Base-by-base conservation (phyloP, 768 basidiomycete species). In the Suillus luteus region DNA sequence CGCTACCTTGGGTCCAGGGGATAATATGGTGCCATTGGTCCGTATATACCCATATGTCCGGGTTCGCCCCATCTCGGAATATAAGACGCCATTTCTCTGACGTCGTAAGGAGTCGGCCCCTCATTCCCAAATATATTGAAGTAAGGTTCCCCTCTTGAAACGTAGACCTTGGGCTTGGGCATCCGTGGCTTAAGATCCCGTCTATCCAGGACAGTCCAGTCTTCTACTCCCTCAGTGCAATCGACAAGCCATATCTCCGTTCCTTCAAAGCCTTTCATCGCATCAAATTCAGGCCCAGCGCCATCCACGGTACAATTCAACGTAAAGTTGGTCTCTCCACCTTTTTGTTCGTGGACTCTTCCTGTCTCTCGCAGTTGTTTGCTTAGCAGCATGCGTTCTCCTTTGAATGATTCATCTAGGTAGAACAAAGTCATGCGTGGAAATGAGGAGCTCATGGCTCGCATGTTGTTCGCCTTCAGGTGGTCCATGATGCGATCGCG, bases 291-390 rank as follows among this genome's bases (percentile, higher is more conserved):
- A 10, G 22, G 24, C 19, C 9, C 17, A 12, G 57, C 57, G 41
- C 57, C 57, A 27, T 58, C 57, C 40, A 58, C 24, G 6, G 40
- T 19, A 31, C 57, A 58, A 38, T 58, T 38, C 40, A 58, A 22
- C 40, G 57, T 11, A 3, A 41, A 1, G 1, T 19, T 27, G 12
- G 5, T 19, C 17, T 33, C 52, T n/a, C 24, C 37, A 3, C 55
- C 37, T 24, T 2, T 57, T 27, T 5, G 9, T 41, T 58, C 57
- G 27, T 19, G 17, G 10, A 58, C 40, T 41, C 57, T 58, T 27
- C 40, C 57, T 24, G 57, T 41, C 5, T 17, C 27, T 41, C 15
- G 10, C 19, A 58, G 5, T 31, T 41, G 24, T 11, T 58, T 37
- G 10, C 10, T 2, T 1, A 58, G 57, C 3, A 27, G 40, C 17